These are phyloP conservation scores for Camelina laxa DNA, from an alignment of 345 rosid genomes.

Conservation along the genomic window DNA sequence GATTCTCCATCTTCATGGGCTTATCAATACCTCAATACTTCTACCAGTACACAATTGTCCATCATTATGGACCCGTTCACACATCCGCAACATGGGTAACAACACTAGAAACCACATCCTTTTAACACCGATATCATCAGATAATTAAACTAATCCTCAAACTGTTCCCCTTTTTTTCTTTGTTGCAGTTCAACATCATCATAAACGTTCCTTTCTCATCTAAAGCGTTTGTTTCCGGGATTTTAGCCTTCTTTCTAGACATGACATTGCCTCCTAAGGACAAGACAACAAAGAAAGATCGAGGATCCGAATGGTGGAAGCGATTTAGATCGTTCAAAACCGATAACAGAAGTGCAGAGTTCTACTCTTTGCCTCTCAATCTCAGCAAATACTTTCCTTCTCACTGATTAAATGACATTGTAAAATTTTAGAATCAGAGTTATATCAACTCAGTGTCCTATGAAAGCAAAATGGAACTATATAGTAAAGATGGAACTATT, in stretches of 20 bases:
- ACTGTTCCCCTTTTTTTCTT: conserved; percentile 3
- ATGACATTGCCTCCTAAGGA: conserved; percentile 61
- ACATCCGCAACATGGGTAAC: conserved; percentile 68
- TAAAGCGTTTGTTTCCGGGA: conserved; percentile 81
- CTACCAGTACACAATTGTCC: conserved; percentile 57
- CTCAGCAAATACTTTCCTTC: conserved; percentile 94
- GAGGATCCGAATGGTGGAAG: conserved; percentile 86
- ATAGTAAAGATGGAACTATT: too few relatives aligned
- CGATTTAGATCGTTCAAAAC: conserved; percentile 76
- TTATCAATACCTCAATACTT: conserved; percentile 83
- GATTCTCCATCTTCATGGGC: conserved; percentile 86
- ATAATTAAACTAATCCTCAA: background rate
- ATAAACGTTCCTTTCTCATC: conserved; percentile 87
- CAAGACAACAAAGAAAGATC: conserved; percentile 62
- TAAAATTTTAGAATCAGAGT: background rate
- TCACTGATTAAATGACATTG: conserved; percentile 49
- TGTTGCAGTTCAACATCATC: conserved; percentile 84
- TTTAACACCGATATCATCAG: background rate
- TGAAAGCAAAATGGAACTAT: too few relatives aligned
- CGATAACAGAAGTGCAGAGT: conserved; percentile 84
- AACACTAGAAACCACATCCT: background rate
- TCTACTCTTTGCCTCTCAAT: conserved; percentile 81
- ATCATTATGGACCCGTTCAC: conserved; percentile 55
- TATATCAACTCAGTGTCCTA: background rate
- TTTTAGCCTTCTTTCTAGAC: conserved; percentile 67